These are phyloP conservation scores for Lactifluus volemus DNA, from an alignment of 768 basidiomycete species.

Conservation along the genomic window DNA sequence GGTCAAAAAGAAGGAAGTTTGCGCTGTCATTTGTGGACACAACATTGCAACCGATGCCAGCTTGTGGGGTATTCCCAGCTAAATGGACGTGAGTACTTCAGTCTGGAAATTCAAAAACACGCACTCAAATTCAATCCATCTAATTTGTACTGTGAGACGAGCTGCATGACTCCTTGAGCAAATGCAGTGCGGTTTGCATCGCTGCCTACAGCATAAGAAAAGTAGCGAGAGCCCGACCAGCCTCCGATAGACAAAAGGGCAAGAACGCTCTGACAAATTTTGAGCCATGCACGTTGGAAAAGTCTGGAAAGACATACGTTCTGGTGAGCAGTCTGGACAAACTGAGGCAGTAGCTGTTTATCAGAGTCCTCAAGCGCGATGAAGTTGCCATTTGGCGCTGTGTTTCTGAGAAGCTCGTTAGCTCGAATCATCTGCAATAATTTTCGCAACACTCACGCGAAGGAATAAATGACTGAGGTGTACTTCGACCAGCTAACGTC, in stretches of 20 bases:
- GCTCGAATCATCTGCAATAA: not conserved
- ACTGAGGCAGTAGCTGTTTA: constrained; percentile 41
- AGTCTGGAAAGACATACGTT: constrained; percentile 24
- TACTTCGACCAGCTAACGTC: constrained; percentile 60
- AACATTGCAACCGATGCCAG: constrained; percentile 60
- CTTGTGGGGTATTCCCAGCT: constrained; percentile 84
- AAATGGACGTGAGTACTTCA: not conserved
- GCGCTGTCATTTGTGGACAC: constrained; percentile 49
- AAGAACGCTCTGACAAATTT: constrained; percentile 37
- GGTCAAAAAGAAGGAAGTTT: constrained; percentile 76
- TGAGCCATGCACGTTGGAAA: not conserved
- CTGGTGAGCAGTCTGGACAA: constrained; percentile 39
- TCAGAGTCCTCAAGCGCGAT: constrained; percentile 36
- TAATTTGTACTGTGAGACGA: constrained; percentile 33
- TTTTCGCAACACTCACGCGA: constrained; percentile 36
- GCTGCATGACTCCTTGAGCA: constrained; percentile 40
- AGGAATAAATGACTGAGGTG: constrained; percentile 60
- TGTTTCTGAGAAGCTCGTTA: constrained; percentile 21
- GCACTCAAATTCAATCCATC: too few species aligned
- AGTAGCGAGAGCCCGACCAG: constrained; percentile 56
- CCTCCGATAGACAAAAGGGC: constrained; percentile 59
- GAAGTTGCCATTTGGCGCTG: constrained; percentile 27
- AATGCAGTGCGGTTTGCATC: constrained; percentile 51
- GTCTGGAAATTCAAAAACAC: not conserved
- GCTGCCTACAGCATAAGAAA: constrained; percentile 50